Percentiles rank a stretch among this genome's conserved stretches.
Evolutionary conservation across 805 yeast species (phyloP).

Genomic region (Crinitomyces ghanaensis): DNA sequence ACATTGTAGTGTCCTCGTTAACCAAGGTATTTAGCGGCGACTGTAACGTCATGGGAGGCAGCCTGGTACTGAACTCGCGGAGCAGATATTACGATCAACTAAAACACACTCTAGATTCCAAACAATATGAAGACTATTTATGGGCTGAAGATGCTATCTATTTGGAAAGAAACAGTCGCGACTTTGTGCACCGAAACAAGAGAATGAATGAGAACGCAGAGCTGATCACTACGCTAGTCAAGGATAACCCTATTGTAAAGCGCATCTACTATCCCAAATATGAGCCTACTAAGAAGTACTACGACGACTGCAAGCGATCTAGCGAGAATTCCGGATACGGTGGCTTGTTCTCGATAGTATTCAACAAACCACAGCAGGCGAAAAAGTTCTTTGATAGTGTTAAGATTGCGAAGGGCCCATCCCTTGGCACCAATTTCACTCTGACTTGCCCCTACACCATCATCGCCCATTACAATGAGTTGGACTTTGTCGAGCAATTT

Average conservation of each 20-base stretch:
- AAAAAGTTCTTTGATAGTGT: conserved; percentile 61
- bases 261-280: conserved; percentile 63
- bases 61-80: conserved; percentile 63
- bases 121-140: conserved; percentile 59
- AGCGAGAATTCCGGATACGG: conserved; percentile 77
- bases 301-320: conserved; percentile 61
- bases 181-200: conserved; percentile 54
- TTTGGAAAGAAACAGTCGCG: conserved; percentile 87
- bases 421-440: conserved; percentile 82
- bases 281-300: conserved; percentile 43
- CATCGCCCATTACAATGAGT: conserved; percentile 72
- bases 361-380: conserved; percentile 54
- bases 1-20: conserved; percentile 72
- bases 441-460: conserved; percentile 84
- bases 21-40: conserved; percentile 93
- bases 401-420: conserved; percentile 74
- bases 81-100: conserved; percentile 40
- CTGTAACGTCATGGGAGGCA: conserved; percentile 92
- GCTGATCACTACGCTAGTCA: conserved; percentile 26
- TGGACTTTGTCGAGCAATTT: conserved; percentile 69
- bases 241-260: conserved; percentile 36
- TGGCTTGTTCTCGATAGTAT: conserved; percentile 66
- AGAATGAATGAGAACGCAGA: conserved; percentile 31
- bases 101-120: conserved; percentile 34
- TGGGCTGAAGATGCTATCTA: conserved; percentile 95